A percentile compares a stretch with the other conserved stretches of the same genome.
These are phyloP conservation scores for Blumeria graminis DNA, from an alignment of 2,329 filamentous ascomycete genomes.

Conservation along the genomic window DNA sequence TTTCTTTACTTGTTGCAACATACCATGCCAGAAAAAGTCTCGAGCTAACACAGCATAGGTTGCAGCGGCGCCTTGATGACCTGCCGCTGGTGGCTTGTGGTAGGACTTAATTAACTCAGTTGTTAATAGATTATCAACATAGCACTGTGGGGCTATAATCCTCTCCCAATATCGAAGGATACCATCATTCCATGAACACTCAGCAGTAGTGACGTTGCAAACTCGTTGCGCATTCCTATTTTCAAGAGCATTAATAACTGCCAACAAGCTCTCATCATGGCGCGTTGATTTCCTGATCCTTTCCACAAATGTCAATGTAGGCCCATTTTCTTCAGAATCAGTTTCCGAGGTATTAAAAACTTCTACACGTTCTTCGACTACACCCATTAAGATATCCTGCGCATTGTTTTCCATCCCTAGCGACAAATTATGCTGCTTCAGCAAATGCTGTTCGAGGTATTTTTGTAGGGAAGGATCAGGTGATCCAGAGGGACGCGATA, in stretches of 20 bases:
- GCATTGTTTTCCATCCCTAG: background rate
- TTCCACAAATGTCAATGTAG: background rate
- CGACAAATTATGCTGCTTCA: background rate
- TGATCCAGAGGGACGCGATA: background rate
- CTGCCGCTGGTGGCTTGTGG: background rate
- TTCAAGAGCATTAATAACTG: background rate
- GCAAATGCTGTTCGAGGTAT: background rate
- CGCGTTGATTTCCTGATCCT: background rate
- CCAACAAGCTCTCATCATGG: background rate
- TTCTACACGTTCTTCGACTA: background rate
- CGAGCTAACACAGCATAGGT: background rate
- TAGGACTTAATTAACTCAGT: background rate
- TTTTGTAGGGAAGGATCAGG: background rate
- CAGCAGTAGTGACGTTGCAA: background rate
- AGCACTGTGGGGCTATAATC: background rate
- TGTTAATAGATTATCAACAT: background rate
- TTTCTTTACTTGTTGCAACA: background rate
- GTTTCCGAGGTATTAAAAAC: no score
- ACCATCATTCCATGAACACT: background rate
- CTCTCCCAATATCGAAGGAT: background rate
- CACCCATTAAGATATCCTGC: no score
- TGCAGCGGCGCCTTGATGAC: background rate
- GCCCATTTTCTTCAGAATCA: no score
- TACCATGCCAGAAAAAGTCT: background rate
- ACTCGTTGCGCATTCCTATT: background rate